Conservation (phyloP, 2,329 filamentous ascomycete species). For the Stachybotrys echinatus region DNA sequence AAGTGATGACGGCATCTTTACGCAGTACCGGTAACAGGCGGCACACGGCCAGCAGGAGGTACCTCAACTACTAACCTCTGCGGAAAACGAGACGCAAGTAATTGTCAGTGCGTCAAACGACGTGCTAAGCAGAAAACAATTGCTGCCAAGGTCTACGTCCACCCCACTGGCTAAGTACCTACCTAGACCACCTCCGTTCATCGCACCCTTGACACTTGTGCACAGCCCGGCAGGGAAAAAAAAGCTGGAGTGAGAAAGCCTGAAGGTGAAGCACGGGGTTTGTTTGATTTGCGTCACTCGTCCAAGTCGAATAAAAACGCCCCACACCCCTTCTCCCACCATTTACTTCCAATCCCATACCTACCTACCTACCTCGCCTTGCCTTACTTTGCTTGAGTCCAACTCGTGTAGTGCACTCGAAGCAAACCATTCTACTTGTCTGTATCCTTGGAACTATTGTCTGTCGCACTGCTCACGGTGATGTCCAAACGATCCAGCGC, state of each 20-base stretch:
- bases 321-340: neutral
- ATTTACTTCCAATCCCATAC: neutral
- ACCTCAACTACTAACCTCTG: neutral
- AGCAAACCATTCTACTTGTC: no score
- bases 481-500: conserved; percentile 61
- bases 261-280: no score
- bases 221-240: neutral
- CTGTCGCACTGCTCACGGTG: conserved; percentile 9
- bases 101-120: no score
- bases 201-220: no score
- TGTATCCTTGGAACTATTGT: no score
- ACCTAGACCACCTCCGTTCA: neutral
- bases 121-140: no score
- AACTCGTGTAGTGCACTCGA: no score
- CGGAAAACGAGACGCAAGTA: no score
- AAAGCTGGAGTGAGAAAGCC: no score
- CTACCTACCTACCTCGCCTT: conserved; percentile 1
- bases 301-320: neutral
- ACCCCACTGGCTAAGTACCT: neutral
- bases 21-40: neutral
- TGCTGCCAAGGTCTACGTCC: no score
- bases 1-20: neutral
- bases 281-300: neutral
- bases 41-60: conserved; percentile 3
- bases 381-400: no score